Evolutionary conservation across 768 basidiomycete genomes (phyloP).

Genomic region (Cystobasidium onofrii): DNA sequence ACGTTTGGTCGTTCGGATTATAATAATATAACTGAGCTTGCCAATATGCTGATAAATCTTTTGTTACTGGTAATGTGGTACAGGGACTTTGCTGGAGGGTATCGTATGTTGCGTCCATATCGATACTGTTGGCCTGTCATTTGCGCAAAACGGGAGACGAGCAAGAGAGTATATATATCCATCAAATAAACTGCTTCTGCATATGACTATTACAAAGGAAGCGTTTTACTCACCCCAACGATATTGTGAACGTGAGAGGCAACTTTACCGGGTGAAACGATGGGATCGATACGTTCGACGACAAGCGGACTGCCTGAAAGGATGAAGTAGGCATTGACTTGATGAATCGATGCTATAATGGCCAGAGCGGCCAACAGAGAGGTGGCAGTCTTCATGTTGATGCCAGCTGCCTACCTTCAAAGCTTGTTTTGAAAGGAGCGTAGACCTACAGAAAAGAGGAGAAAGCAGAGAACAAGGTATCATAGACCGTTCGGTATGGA

Average conservation of each 20-base stretch:
- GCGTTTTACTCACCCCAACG: constrained; percentile 45
- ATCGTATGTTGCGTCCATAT: constrained; percentile 42
- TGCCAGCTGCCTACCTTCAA: no score
- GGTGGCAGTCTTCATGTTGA: no score
- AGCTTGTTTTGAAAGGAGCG: no score
- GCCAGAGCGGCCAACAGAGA: background rate
- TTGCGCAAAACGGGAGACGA: no score
- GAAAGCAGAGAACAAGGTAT: no score
- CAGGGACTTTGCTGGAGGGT: constrained; percentile 42
- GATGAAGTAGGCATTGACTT: constrained; percentile 21
- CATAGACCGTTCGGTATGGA: no score
- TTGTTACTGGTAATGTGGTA: constrained; percentile 45
- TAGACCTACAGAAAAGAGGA: no score
- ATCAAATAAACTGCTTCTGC: no score
- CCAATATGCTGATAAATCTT: constrained; percentile 48
- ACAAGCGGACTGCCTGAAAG: background rate
- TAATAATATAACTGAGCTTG: constrained; percentile 42
- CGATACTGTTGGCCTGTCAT: constrained; percentile 43
- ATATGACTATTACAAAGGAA: no score
- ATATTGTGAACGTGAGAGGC: constrained; percentile 44
- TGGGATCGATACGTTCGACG: constrained; percentile 39
- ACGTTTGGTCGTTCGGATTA: constrained; percentile 42
- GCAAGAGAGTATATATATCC: no score
- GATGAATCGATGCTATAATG: background rate
- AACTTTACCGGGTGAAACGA: constrained; percentile 34